Evolutionary conservation across 1,284 basidiomycete genomes (phyloP), one percentile per base, ranked within the genome.

Genomic region (Heterobasidion parviporum): DNA sequence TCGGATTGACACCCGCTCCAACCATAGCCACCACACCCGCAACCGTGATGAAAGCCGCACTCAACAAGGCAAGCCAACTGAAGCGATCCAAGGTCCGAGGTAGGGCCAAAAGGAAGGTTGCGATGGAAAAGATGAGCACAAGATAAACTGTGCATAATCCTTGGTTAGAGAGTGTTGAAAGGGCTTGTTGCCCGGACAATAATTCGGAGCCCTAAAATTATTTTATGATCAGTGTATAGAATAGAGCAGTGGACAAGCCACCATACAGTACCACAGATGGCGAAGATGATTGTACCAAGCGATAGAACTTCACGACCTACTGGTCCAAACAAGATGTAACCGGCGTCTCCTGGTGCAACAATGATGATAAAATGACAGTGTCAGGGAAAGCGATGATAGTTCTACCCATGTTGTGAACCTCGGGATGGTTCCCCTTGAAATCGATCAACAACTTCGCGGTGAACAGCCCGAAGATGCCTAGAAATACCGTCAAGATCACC

Each of bases 341-440:
- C 80, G 15, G 80, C 78, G 60, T 82, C 80, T 43, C 79, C 79
- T 79, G 65, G 64, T 46, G 3, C 50, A 35, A 33, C 26, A 54
- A 36, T 2, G 12, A 45, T 44, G n/a, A 16, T 41, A 16, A n/a
- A 32, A 18, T 16, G 36, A 16, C 18, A 6, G 26, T 6, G 33
- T 46, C 3, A 18, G 32, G 5, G 35, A 26, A 16, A 26, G 26
- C 7, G 14, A 32, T 14, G 35, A 12, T n/a, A 38, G 36, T n/a
- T 61, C 49, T 59, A 68, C 71, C 79, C 75, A 82, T 80, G 57
- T 71, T 80, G 59, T 83, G 80, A 5, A 81, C 79, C 32, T 72
- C 70, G 3, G 77, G 79, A 60, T 82, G 80, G 57, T 78, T 78
- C 15, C 80, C 57, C 65, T 81, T 82, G 72, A 83, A 82, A 63